Percentiles rank a stretch among this genome's conserved stretches.
Evolutionary conservation across 106 monocot species (phyloP).

Genomic region (Dioscorea alata): DNA sequence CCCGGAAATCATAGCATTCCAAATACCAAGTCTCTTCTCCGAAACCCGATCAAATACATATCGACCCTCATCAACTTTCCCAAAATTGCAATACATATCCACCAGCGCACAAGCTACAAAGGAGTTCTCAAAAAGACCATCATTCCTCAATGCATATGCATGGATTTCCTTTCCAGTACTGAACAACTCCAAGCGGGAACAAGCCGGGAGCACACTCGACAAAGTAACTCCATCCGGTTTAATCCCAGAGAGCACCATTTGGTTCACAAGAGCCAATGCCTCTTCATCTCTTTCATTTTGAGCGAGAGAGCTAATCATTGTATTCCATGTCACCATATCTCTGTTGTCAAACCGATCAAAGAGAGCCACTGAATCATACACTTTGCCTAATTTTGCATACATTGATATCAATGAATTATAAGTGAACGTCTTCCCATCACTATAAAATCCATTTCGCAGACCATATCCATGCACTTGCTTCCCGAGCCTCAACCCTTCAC

Average conservation of each 20-base stretch:
- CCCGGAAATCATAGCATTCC: constrained; percentile 96
- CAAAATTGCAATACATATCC: constrained; percentile 82
- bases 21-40: constrained; percentile 53
- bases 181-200: constrained; percentile 49
- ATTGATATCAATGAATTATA: constrained; percentile 67
- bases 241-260: constrained; percentile 34
- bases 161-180: constrained; percentile 69
- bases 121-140: constrained; percentile 48
- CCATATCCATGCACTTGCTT: constrained; percentile 63
- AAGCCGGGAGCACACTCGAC: constrained; percentile 67
- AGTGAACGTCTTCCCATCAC: constrained; percentile 38
- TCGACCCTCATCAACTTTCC: constrained; percentile 35
- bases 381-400: constrained; percentile 68
- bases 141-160: constrained; percentile 52
- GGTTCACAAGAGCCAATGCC: constrained; percentile 30
- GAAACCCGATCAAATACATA: constrained; percentile 45
- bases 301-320: constrained; percentile 63
- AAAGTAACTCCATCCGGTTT: constrained; percentile 69
- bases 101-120: constrained; percentile 89
- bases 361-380: constrained; percentile 42
- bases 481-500: constrained; percentile 34
- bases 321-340: constrained; percentile 76
- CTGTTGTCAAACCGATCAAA: constrained; percentile 41
- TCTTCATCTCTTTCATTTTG: constrained; percentile 39
- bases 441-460: constrained; percentile 47